Base-by-base conservation (phyloP, 139 green algal species). In the Klebsormidium nitens region DNA sequence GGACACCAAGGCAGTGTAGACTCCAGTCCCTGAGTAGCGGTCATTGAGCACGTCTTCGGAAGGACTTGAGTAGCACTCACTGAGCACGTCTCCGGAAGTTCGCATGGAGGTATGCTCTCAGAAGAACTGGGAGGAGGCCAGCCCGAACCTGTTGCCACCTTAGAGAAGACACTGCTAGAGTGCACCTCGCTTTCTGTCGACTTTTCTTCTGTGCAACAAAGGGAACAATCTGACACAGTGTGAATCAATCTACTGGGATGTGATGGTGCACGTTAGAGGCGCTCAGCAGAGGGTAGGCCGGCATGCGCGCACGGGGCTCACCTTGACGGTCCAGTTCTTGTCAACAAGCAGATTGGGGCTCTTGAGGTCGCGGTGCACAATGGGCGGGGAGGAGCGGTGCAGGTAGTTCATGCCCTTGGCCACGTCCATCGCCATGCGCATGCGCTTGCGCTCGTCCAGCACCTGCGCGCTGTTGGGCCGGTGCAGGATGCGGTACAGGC, bases 281-380 rank as follows among this genome's bases (percentile, higher is more conserved):
- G n/a, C n/a, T n/a, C n/a, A n/a, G n/a, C n/a, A n/a, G n/a, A n/a
- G n/a, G n/a, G n/a, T n/a, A n/a, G 23, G 46, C 23, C n/a, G n/a
- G n/a, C n/a, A n/a, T 58, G 89, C 55, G 86, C 91, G 32, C 75
- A 70, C 19, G 31, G 37, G 31, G 56, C 74, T 5, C 48, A 93
- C 90, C 79, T 96, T 95, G 57, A 96, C 81, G 0, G 83, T 89
- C 69, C 87, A 91, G 74, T 96, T 87, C 56, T 89, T 88, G 76
- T 96, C 92, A 42, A 92, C 84, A 19, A 95, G 78, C 55, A 84
- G 49, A 56, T 86, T 86, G 31, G 81, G 85, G 0, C 61, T 81
- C 69, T 93, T 89, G 42, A 96, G 81, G 76, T 96, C 90, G n/a
- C 88, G 79, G 58, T 96, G 90, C 17, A 95, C 81, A 26, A 96